Conservation (phyloP, 139 green algal genomes). For the Dunaliella primolecta region DNA sequence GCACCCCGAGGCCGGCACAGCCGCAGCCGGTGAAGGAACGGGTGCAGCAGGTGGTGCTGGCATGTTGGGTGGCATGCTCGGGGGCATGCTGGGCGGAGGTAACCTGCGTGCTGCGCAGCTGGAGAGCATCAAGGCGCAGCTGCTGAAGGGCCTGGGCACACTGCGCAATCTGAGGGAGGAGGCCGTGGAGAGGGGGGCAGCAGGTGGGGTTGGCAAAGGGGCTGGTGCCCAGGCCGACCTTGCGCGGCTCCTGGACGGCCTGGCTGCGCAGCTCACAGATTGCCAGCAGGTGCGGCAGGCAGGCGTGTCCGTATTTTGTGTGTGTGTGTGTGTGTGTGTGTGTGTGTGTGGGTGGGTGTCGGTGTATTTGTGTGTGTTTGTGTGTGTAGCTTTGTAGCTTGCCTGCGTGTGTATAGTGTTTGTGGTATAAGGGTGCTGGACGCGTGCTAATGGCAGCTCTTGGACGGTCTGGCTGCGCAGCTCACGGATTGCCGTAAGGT, state of each 20-base stretch:
- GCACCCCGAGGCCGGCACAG: too few species aligned
- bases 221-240: background rate
- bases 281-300: constrained; percentile 17
- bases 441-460: too few species aligned
- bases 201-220: background rate
- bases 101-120: constrained; percentile 31
- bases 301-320: too few species aligned
- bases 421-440: too few species aligned
- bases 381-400: constrained; percentile 25
- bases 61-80: constrained; percentile 2
- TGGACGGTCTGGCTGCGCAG: constrained; percentile 25
- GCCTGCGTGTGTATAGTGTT: background rate
- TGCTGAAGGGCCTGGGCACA: constrained; percentile 32
- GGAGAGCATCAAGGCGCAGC: constrained; percentile 32
- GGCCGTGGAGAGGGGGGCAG: too few species aligned
- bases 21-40: too few species aligned
- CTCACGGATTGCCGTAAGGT: constrained; percentile 34
- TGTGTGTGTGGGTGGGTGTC: background rate
- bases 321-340: background rate
- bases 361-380: background rate
- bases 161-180: constrained; percentile 33
- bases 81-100: background rate
- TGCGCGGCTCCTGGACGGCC: constrained; percentile 15
- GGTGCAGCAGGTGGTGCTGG: too few species aligned
- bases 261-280: constrained; percentile 36